Conservation (phyloP, 192 early-diverging fungal species). For the Coemansia aciculifera region DNA sequence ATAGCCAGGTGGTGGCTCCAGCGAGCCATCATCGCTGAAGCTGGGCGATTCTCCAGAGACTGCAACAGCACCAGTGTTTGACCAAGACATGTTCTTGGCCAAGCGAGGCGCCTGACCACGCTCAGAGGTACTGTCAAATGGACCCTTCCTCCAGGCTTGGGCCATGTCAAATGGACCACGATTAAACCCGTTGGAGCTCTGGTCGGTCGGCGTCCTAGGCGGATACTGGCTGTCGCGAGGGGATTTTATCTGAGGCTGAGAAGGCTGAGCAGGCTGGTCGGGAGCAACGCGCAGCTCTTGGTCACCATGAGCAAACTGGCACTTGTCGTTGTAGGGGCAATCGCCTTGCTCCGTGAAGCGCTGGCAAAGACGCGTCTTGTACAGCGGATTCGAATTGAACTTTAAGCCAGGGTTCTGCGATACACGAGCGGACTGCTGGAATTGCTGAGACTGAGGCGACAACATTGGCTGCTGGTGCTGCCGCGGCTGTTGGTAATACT, state of each 20-base stretch:
- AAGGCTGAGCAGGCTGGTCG: conserved; percentile 31
- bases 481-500: conserved; percentile 6
- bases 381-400: conserved; percentile 63
- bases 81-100: conserved; percentile 36
- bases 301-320: conserved; percentile 72
- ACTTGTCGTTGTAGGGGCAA: conserved; percentile 85
- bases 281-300: conserved; percentile 48
- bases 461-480: conserved; percentile 21
- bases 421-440: conserved; percentile 18
- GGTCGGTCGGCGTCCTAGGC: conserved; percentile 14
- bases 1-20: conserved; percentile 20
- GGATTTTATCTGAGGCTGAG: background rate
- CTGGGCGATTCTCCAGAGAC: conserved; percentile 21
- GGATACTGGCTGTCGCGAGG: conserved; percentile 27
- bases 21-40: conserved; percentile 30
- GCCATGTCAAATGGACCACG: background rate
- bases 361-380: conserved; percentile 84
- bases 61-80: conserved; percentile 23
- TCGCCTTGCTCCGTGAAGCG: conserved; percentile 73
- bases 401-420: conserved; percentile 37
- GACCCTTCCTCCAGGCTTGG: conserved; percentile 27
- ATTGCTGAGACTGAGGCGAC: conserved; percentile 13
- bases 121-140: conserved; percentile 21
- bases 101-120: conserved; percentile 25
- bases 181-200: conserved; percentile 9